These are phyloP conservation scores for Chaetomium tenue DNA, from an alignment of 495 filamentous ascomycete genomes.

Conservation along the genomic window DNA sequence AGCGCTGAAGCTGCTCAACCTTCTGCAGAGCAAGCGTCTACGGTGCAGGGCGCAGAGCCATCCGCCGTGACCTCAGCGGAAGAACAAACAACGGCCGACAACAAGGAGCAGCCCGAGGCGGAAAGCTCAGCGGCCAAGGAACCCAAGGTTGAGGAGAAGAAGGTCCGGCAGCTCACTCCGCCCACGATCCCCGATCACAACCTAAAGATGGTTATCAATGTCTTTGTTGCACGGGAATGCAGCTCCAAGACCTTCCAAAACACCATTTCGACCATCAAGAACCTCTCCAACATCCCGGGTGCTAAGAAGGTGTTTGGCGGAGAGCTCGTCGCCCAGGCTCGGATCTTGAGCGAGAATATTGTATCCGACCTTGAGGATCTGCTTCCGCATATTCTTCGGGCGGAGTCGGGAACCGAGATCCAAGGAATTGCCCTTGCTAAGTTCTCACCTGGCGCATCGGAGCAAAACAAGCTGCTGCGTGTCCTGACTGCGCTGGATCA, in stretches of 20 bases:
- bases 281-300: constrained; percentile 87
- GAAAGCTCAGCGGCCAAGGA: constrained; percentile 51
- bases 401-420: constrained; percentile 85
- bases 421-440: constrained; percentile 91
- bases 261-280: constrained; percentile 95
- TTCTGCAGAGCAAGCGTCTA: constrained; percentile 28
- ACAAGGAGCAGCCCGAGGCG: constrained; percentile 30
- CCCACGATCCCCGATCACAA: constrained; percentile 88
- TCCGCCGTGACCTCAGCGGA: constrained; percentile 21
- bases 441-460: constrained; percentile 91
- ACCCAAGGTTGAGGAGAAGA: constrained; percentile 63
- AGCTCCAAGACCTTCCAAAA: constrained; percentile 95
- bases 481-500: constrained; percentile 96
- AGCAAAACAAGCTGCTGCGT: constrained; percentile 90
- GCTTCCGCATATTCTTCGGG: constrained; percentile 81
- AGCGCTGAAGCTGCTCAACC: constrained; percentile 25
- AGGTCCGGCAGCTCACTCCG: constrained; percentile 67
- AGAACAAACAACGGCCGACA: constrained; percentile 31
- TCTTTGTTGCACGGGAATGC: constrained; percentile 92
- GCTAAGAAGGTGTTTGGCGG: constrained; percentile 87
- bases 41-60: constrained; percentile 27
- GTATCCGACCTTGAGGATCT: constrained; percentile 80
- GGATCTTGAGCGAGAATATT: constrained; percentile 78
- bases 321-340: constrained; percentile 83
- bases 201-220: constrained; percentile 88